A percentile compares a stretch with the other conserved stretches of the same genome.
phyloP scores from a whole-genome alignment of 495 filamentous ascomycete genomes.

The Lophiostoma macrostomum region DNA sequence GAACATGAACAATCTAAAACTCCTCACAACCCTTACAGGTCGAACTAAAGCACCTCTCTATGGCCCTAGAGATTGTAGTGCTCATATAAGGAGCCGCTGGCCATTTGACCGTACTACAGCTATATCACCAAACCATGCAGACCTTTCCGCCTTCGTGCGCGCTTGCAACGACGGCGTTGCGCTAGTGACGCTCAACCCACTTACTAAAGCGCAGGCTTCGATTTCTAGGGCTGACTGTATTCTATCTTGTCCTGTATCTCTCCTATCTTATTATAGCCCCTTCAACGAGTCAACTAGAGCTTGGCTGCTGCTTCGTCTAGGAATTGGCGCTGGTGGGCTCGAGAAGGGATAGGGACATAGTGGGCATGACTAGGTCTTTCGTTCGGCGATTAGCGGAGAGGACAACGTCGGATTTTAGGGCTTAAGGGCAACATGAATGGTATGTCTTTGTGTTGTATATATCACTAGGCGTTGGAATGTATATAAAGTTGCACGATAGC shows the following conservation, averaged over 20 bases:
- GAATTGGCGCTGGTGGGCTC: constrained; percentile 1
- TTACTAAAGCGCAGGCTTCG: constrained; percentile 9
- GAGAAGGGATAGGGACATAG: constrained; percentile 1
- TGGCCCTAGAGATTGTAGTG: constrained; percentile 13
- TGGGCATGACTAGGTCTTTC: constrained; percentile 3
- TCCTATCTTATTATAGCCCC: constrained; percentile 4
- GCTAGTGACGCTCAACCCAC: constrained; percentile 6
- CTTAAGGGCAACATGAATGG: not conserved
- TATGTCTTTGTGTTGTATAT: constrained; percentile 2
- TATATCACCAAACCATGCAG: constrained; percentile 10
- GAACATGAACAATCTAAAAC: constrained; percentile 11
- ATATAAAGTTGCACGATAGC: not conserved
- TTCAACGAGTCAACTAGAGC: constrained; percentile 4
- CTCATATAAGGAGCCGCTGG: constrained; percentile 12
- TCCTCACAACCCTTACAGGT: not conserved
- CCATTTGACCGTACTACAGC: constrained; percentile 11
- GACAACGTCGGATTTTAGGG: not conserved
- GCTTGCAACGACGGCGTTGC: constrained; percentile 5
- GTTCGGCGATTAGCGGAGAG: constrained; percentile 3
- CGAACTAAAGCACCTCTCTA: constrained; percentile 4
- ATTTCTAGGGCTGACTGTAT: not conserved
- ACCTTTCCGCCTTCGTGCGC: constrained; percentile 13
- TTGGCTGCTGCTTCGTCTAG: constrained; percentile 7
- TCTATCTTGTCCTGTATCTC: not conserved
- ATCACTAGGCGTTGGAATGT: constrained; percentile 1